Evolutionary conservation across 208 protist genomes (phyloP).

Genomic region (Porcisia hertigi): DNA sequence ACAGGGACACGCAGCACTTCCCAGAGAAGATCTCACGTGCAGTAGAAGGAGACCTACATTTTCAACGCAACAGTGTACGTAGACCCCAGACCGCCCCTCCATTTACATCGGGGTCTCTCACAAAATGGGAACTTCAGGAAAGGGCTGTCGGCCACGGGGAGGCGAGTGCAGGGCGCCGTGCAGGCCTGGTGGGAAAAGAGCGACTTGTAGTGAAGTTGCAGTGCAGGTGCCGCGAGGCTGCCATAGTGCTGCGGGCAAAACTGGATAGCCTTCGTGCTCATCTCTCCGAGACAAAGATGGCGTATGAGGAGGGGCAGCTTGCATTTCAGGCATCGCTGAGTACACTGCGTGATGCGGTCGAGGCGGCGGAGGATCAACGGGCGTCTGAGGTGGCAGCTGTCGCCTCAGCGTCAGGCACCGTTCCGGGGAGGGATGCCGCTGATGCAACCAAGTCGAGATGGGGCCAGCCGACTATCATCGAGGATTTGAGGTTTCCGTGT

Average conservation of each 20-base stretch:
- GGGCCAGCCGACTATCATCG: slow-evolving; percentile 14
- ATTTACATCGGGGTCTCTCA: not conserved
- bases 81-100: not conserved
- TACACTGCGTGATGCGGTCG: slow-evolving; percentile 7
- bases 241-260: not conserved
- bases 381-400: not conserved
- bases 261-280: slow-evolving; percentile 14
- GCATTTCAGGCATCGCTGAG: slow-evolving; percentile 13
- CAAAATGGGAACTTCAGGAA: not conserved
- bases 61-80: not conserved
- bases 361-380: not conserved
- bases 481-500: slow-evolving; percentile 1
- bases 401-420: not conserved
- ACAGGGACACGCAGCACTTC: not conserved
- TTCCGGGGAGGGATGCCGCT: not conserved
- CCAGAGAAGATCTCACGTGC: not conserved
- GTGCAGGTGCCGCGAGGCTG: not conserved
- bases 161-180: not conserved
- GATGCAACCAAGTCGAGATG: slow-evolving; percentile 10
- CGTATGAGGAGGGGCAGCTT: slow-evolving; percentile 10
- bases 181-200: not conserved
- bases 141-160: not conserved
- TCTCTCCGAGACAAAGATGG: not conserved
- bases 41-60: not conserved
- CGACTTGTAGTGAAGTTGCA: slow-evolving; percentile 1